Base-by-base conservation (phyloP, 1,284 basidiomycete species). In the Porodaedalea pini region DNA sequence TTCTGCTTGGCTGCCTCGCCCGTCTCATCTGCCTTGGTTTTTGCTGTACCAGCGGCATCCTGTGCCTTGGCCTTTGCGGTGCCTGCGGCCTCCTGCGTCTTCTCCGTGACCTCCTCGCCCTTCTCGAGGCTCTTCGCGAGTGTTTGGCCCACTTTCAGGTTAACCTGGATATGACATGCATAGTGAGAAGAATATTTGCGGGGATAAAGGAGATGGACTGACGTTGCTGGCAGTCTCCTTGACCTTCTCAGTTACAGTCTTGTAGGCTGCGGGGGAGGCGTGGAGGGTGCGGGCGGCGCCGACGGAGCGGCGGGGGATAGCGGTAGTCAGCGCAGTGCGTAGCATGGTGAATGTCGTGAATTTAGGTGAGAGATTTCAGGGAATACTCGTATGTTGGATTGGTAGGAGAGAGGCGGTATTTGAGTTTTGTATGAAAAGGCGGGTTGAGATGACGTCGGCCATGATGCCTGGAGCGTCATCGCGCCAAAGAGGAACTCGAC, bases 41-140 rank as follows among this genome's bases (percentile, higher is more conserved):
- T 66, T 2, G 74, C 74, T 5, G 66, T 64, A 4, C 67, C 67
- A 0, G 76, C 68, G 11, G 70, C 68, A 47, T 75, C 69, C 32
- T 70, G 13, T 64, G 1, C 71, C 69, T 62, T 75, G 71, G 17
- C 73, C 1, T 70, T 65, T 13, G 53, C 53, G 11, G 57, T 40
- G 19, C 67, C 69, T 58, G 48, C 58, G 37, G 74, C 75, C 58
- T 85, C 73, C 64, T 85, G 84, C 3, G 83, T 79, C 39, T 74
- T 71, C 62, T 78, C 69, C 0, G 82, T 77, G 10, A 76, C 80
- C 57, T 80, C 66, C 68, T 88, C 81, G 7, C 83, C 84, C 13
- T 74, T 81, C 59, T 85, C 85, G 58, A 88, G 81, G 0, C 83
- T 84, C 6, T 75, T 78, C 13, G 85, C 86, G 7, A 88, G 70